Conservation (phyloP, 1,284 basidiomycete genomes). For the Mycena citricolor region DNA sequence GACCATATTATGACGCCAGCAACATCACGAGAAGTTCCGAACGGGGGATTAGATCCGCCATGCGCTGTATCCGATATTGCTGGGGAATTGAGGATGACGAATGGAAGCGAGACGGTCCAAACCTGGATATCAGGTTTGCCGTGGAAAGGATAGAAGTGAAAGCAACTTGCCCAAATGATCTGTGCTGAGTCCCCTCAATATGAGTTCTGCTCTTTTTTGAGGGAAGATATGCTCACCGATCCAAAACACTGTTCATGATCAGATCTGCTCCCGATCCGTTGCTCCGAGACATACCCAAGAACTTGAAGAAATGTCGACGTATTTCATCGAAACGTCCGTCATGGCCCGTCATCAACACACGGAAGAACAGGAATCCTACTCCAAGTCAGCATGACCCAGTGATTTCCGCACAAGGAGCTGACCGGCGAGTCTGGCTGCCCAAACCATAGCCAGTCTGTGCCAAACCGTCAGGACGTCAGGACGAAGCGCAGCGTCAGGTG, state of each 20-base stretch:
- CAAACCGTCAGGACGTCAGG: constrained; percentile 33
- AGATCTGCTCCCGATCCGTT: too few relatives aligned
- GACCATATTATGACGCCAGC: constrained; percentile 68
- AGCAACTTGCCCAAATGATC: constrained; percentile 52
- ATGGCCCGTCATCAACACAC: constrained; percentile 65
- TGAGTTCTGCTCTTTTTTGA: not conserved
- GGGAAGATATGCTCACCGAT: constrained; percentile 38
- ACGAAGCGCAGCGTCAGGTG: not conserved
- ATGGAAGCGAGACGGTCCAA: constrained; percentile 66
- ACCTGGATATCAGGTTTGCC: constrained; percentile 38
- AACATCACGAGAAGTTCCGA: constrained; percentile 67
- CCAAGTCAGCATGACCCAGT: not conserved
- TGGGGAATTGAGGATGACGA: constrained; percentile 69
- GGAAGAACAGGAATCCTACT: constrained; percentile 62
- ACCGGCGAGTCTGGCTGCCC: constrained; percentile 59
- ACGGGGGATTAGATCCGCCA: constrained; percentile 50
- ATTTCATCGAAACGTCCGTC: constrained; percentile 71
- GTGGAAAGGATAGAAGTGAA: not conserved
- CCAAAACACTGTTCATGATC: constrained; percentile 54
- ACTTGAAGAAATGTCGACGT: constrained; percentile 64
- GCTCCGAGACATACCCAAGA: constrained; percentile 44
- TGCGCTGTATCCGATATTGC: constrained; percentile 48
- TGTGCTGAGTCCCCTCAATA: constrained; percentile 39
- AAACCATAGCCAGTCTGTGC: constrained; percentile 62
- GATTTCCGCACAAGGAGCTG: constrained; percentile 2